Evolutionary conservation across 305 asterid species (phyloP).

Genomic region (Rubia tinctorum): DNA sequence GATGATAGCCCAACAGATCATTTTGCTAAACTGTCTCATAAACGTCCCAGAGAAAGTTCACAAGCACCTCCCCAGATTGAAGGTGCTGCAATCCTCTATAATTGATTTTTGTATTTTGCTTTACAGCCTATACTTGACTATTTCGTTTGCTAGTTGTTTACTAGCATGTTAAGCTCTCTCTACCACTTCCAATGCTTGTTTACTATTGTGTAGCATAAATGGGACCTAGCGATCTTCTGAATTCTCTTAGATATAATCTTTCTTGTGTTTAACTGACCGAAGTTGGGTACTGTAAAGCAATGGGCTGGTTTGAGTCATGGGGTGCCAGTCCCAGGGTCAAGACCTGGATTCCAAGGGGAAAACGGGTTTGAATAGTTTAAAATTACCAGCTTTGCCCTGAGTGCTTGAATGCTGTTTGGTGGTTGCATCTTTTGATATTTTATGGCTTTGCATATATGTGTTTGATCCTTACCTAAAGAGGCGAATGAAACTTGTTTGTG

Average conservation of each 20-base stretch:
- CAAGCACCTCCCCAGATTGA: constrained; percentile 35
- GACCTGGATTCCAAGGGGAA: not conserved
- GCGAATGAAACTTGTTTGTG: not conserved
- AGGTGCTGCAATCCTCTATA: constrained; percentile 13
- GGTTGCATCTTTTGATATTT: not conserved
- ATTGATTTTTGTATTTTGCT: not conserved
- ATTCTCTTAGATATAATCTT: not conserved
- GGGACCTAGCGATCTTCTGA: not conserved
- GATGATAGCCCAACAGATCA: constrained; percentile 87
- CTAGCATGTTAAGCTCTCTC: not conserved
- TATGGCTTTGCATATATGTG: not conserved
- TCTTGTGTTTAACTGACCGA: not conserved
- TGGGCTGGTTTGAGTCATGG: not conserved
- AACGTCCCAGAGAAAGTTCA: constrained; percentile 82
- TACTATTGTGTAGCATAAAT: not conserved
- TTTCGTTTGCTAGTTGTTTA: not conserved
- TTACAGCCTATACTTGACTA: not conserved
- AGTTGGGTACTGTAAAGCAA: not conserved
- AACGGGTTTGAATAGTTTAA: not conserved
- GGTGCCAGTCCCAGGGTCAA: not conserved
- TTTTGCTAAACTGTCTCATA: constrained; percentile 62
- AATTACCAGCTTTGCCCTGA: not conserved
- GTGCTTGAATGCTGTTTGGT: too few species aligned
- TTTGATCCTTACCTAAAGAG: not conserved
- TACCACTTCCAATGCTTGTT: not conserved